Evolutionary conservation across 371 early-diverging fungal genomes (phyloP), one percentile per base, ranked within the genome.

Genomic region (Dichotomocladium elegans): DNA sequence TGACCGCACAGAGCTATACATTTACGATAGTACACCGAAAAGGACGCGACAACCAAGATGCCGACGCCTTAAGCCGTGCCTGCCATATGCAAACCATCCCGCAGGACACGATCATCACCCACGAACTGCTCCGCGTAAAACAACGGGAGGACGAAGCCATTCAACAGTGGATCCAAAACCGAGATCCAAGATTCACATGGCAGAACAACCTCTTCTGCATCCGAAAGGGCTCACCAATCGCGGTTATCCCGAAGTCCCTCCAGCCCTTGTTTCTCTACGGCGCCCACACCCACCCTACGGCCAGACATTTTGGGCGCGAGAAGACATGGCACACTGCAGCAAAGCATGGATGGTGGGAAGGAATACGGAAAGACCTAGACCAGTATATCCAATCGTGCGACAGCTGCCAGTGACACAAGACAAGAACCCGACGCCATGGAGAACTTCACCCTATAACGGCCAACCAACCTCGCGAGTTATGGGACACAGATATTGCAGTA

Each of bases 401-500:
- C 6, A 4, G 6, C 6, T 47, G 33, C 24, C 47, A 52, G 25
- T 11, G 11, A 21, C 42, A 47, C 22, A 64, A 64, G 15, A 24
- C 41, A 3, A 19, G 30, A 19, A 58, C 44, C 1, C 60, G 51
- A 35, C 49, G 44, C 35, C 50, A 11, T 22, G 31, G 47, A 0
- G 14, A 48, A 17, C 17, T 55, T 7, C 17, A 14, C n/a, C 45
- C 48, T 24, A 43, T 61, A 12, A 8, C 25, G 10, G 37, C 42
- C 1, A 21, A 29, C 4, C 3, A 24, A n/a, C 27, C 45, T 9
- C 3, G 45, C 9, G 58, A 67, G 11, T 44, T 57, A 22, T 67
- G 61, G 61, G 61, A 56, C 8, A 44, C 46, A 0, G 57, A 63
- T 40, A 52, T 61, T 9, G 68, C 63, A 11, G 28, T 51, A n/a